These are phyloP conservation scores for Marchantia paleacea DNA, from an alignment of 225 moss, liverwort and hornwort species.

Conservation along the genomic window DNA sequence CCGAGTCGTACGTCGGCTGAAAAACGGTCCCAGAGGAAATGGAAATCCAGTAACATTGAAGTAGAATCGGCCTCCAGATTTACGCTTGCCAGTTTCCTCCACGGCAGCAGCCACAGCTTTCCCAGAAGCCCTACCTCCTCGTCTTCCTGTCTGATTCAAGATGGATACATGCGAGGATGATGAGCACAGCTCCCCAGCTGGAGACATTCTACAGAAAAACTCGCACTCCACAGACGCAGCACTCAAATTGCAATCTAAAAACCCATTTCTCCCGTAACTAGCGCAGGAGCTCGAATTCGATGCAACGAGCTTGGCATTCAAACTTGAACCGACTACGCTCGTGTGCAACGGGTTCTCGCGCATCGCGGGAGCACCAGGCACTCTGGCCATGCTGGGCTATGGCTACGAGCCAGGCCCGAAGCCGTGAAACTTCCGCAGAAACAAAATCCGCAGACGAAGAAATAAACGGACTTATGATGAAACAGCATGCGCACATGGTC, in stretches of 20 bases:
- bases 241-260: not conserved
- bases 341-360: not conserved
- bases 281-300: too few relatives aligned
- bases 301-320: not conserved
- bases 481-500: not conserved
- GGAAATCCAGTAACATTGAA: constrained; percentile 92
- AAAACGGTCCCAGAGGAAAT: constrained; percentile 91
- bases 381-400: not conserved
- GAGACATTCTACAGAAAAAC: not conserved
- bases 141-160: not conserved
- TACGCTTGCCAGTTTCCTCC: not conserved
- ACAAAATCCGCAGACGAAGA: not conserved
- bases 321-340: not conserved
- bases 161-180: not conserved
- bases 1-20: constrained; percentile 65
- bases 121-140: not conserved
- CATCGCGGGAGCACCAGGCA: not conserved
- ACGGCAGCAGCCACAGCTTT: not conserved
- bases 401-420: not conserved
- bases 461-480: not conserved
- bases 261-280: too few relatives aligned
- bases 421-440: not conserved
- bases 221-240: constrained; percentile 1
- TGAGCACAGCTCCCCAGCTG: not conserved
- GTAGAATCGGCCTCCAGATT: constrained; percentile 63